phyloP scores from a whole-genome alignment of 2,329 filamentous ascomycete species.

The Neobulgaria alba region DNA sequence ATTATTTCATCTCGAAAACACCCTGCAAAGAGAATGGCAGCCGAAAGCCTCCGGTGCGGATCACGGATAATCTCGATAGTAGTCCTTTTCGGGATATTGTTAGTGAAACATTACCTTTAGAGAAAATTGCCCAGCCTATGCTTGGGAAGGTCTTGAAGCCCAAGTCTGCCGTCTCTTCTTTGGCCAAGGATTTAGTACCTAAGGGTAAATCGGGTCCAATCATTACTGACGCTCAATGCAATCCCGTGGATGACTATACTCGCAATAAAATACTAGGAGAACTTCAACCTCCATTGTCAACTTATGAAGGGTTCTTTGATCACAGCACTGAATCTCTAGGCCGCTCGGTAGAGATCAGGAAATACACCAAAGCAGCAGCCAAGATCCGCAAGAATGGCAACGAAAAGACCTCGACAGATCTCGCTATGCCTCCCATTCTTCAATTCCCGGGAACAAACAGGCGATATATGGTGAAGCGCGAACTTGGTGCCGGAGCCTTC shows the following conservation, averaged over 20 bases:
- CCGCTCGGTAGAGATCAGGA: constrained; percentile 68
- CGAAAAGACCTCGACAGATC: constrained; percentile 52
- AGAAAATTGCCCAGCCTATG: constrained; percentile 44
- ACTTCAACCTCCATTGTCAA: constrained; percentile 62
- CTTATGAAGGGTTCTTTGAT: constrained; percentile 74
- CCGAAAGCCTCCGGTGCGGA: constrained; percentile 19
- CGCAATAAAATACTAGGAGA: constrained; percentile 67
- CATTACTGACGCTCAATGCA: constrained; percentile 76
- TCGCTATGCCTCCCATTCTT: constrained; percentile 54
- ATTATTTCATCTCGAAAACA: constrained; percentile 62
- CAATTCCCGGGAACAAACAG: constrained; percentile 56
- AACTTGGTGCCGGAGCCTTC: constrained; percentile 89
- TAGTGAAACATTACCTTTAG: constrained; percentile 40
- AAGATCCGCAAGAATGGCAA: constrained; percentile 34
- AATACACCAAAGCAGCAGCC: constrained; percentile 56
- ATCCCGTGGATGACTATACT: constrained; percentile 73
- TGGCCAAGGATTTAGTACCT: constrained; percentile 28
- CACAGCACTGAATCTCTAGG: constrained; percentile 56
- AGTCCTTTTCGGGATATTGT: constrained; percentile 66
- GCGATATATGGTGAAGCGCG: constrained; percentile 70
- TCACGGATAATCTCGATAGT: constrained; percentile 36
- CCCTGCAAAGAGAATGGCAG: constrained; percentile 49
- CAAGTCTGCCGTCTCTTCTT: constrained; percentile 32
- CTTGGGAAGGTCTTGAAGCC: constrained; percentile 39
- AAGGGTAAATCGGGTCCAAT: constrained; percentile 45